Evolutionary conservation across 805 yeast genomes (phyloP), one percentile per base, ranked within the genome.

Genomic region (Scheffersomyces ergatensis): DNA sequence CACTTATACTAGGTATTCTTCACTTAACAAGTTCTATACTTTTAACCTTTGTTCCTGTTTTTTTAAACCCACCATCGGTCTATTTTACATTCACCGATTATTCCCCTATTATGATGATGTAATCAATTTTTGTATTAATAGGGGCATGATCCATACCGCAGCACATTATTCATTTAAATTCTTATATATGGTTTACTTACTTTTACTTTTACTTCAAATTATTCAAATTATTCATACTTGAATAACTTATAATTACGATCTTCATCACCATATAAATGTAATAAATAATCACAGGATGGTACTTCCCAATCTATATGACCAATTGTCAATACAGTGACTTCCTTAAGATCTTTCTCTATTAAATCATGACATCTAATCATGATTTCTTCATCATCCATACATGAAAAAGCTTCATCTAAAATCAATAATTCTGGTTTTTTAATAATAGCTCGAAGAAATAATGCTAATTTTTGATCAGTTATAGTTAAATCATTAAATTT

Each of bases 381-480:
- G 27, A 68, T 40, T 33, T 47, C 52, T 17, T 71, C 76, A 39
- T 80, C 82, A 30, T 84, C 86, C 93, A 92, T 87, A 13, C 89
- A 95, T 17, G 96, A 86, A 43, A 92, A 79, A 0, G 98, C 95
- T 66, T 92, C 99, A 61, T 92, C 99, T 2, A 92, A 67, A 35
- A 92, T 83, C 38, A 92, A 67, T 1, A 92, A 65, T 36, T 78
- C 76, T 0, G 99, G 99, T 46, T 78, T 68, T 58, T 86, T 88
- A 32, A 88, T 72, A 14, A 92, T 55, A 2, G 96, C 84, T 41
- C 99, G 70, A 18, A 89, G 63, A 50, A 93, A 82, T 19, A 92
- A 65, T 0, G 80, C 78, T 11, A 88, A 61, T 55, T 92, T 92
- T 60, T 92, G 98, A 43, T 84, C 78, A 38, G 89, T 81, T 4